phyloP scores from a whole-genome alignment of 164 flowering plant species.

The Euptelea pleiosperma region DNA sequence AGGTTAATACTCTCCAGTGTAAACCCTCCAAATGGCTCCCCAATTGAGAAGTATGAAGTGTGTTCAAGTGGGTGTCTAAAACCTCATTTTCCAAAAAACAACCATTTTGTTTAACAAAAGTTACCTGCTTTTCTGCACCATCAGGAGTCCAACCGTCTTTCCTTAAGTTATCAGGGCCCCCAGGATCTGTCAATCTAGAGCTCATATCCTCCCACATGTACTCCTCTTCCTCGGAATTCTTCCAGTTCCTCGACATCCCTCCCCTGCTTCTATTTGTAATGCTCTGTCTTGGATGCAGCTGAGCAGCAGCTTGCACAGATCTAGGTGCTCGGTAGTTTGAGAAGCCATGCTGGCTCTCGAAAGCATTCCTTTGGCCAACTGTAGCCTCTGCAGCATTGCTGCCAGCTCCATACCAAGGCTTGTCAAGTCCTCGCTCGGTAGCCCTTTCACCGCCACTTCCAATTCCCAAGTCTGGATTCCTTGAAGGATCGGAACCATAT shows the following conservation, averaged over 20 bases:
- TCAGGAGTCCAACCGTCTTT: constrained; percentile 49
- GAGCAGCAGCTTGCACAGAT: constrained; percentile 30
- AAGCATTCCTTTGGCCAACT: constrained; percentile 50
- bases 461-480: constrained; percentile 34
- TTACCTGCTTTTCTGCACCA: constrained; percentile 49
- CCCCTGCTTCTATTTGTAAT: constrained; percentile 28
- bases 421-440: constrained; percentile 36
- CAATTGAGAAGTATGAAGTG: constrained; percentile 1
- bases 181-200: constrained; percentile 45
- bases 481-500: constrained; percentile 46
- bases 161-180: constrained; percentile 29
- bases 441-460: constrained; percentile 40
- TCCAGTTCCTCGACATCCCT: constrained; percentile 60
- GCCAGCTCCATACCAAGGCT: constrained; percentile 44
- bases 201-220: constrained; percentile 78
- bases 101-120: constrained; percentile 15
- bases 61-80: constrained; percentile 7
- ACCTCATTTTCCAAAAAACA: constrained; percentile 10
- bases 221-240: constrained; percentile 93
- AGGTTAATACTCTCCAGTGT: too few species aligned
- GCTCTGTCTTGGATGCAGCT: constrained; percentile 22
- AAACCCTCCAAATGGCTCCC: constrained; percentile 13
- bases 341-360: constrained; percentile 34
- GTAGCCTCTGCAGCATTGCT: constrained; percentile 33
- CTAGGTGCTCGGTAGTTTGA: constrained; percentile 31